These are phyloP conservation scores for Ustilago esculenta DNA, from an alignment of 1,284 basidiomycete genomes.

Conservation along the genomic window DNA sequence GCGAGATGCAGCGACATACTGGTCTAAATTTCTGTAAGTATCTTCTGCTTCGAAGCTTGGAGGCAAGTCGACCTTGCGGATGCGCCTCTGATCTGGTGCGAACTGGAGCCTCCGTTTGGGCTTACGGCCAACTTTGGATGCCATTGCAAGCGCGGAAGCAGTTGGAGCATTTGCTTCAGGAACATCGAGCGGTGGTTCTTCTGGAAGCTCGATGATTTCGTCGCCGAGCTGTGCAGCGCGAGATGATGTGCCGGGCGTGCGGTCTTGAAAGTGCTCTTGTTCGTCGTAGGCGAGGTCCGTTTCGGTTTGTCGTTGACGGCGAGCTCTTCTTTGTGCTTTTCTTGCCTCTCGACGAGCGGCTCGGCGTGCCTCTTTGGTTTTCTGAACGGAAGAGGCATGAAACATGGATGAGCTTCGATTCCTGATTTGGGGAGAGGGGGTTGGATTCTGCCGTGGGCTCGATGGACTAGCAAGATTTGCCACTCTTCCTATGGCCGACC, in stretches of 20 bases:
- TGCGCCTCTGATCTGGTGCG: slow-evolving; percentile 55
- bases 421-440: slow-evolving; percentile 8
- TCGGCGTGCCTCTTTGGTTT: slow-evolving; percentile 36
- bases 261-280: slow-evolving; percentile 1
- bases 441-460: slow-evolving; percentile 9
- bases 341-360: slow-evolving; percentile 28
- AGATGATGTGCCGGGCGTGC: not conserved
- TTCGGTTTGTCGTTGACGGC: slow-evolving; percentile 19
- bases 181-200: slow-evolving; percentile 42
- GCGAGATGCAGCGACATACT: slow-evolving; percentile 58
- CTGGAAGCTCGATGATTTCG: slow-evolving; percentile 37
- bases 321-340: slow-evolving; percentile 11
- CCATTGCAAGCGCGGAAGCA: slow-evolving; percentile 39
- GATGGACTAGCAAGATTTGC: slow-evolving; percentile 24
- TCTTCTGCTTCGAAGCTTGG: slow-evolving; percentile 57
- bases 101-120: slow-evolving; percentile 56
- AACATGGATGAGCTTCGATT: slow-evolving; percentile 10
- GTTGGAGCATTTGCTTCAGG: slow-evolving; percentile 47
- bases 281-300: slow-evolving; percentile 17
- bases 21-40: slow-evolving; percentile 60
- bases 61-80: slow-evolving; percentile 62
- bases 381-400: slow-evolving; percentile 27
- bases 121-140: slow-evolving; percentile 43
- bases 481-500: slow-evolving; percentile 24
- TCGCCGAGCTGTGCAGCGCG: slow-evolving; percentile 37